These are phyloP conservation scores for Ophiostoma sp. DNA, from an alignment of 2,329 filamentous ascomycete species.

Conservation along the genomic window DNA sequence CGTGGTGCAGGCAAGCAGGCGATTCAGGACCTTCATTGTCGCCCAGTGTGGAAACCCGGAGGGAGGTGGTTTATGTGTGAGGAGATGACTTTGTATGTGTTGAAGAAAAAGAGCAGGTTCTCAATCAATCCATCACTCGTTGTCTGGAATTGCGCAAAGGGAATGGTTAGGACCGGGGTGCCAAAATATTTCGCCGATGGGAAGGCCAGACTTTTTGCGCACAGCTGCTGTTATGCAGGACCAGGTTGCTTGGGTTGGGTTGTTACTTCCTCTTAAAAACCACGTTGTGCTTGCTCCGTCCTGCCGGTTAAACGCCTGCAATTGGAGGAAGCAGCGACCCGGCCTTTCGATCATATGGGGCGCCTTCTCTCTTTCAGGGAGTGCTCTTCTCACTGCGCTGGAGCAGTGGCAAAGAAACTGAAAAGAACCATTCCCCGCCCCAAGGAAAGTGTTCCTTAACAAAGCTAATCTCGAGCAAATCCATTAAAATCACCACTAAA, in stretches of 20 bases:
- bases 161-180: not conserved
- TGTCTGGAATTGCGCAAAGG: constrained; percentile 14
- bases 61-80: not conserved
- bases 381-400: not conserved
- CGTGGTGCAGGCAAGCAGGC: not conserved
- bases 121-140: not conserved
- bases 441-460: not conserved
- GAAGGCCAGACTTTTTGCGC: constrained; percentile 8
- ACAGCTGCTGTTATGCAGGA: not conserved
- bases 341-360: constrained; percentile 16
- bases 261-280: constrained; percentile 12
- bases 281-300: not conserved
- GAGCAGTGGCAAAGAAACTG: constrained; percentile 17
- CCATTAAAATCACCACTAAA: not conserved
- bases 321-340: constrained; percentile 27
- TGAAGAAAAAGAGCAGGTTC: not conserved
- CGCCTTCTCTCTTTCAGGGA: not conserved
- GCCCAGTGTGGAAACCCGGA: too few relatives aligned
- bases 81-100: not conserved
- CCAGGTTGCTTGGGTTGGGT: not conserved
- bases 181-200: constrained; percentile 20
- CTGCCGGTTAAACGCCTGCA: constrained; percentile 14
- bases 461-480: not conserved
- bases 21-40: not conserved
- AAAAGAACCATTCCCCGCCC: constrained; percentile 17